Evolutionary conservation across 148 eudicot genomes (phyloP).

Genomic region (Rhododendron mucronatum): DNA sequence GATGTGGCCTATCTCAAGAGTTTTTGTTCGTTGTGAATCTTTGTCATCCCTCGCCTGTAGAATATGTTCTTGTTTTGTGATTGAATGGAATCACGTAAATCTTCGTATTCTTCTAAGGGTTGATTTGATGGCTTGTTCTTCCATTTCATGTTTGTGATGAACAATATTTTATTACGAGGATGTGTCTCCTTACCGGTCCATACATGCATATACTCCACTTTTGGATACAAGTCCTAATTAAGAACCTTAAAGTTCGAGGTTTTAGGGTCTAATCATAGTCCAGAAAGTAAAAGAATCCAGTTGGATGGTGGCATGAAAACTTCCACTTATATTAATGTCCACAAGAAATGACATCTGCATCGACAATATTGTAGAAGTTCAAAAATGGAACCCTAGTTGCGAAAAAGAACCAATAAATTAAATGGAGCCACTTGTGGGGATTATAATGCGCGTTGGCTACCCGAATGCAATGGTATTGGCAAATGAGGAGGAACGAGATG

Average conservation of each 20-base stretch:
- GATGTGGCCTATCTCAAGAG: no score
- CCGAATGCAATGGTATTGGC: neutral
- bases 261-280: neutral
- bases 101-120: no score
- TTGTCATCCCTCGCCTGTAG: no score
- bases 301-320: slow-evolving; percentile 1
- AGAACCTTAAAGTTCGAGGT: neutral
- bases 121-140: no score
- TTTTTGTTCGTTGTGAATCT: no score
- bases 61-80: no score
- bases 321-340: neutral
- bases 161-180: neutral
- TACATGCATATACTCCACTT: neutral
- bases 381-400: neutral
- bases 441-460: neutral
- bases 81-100: no score
- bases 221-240: neutral
- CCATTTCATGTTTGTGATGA: no score
- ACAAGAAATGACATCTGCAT: slow-evolving; percentile 5
- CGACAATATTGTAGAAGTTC: neutral
- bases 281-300: neutral
- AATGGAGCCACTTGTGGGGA: neutral
- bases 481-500: neutral
- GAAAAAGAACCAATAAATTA: neutral
- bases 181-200: neutral